A percentile compares a stretch with the other conserved stretches of the same genome.
These are phyloP conservation scores for Chenopodium berlandieri DNA, from an alignment of 148 eudicot species.

Conservation along the genomic window DNA sequence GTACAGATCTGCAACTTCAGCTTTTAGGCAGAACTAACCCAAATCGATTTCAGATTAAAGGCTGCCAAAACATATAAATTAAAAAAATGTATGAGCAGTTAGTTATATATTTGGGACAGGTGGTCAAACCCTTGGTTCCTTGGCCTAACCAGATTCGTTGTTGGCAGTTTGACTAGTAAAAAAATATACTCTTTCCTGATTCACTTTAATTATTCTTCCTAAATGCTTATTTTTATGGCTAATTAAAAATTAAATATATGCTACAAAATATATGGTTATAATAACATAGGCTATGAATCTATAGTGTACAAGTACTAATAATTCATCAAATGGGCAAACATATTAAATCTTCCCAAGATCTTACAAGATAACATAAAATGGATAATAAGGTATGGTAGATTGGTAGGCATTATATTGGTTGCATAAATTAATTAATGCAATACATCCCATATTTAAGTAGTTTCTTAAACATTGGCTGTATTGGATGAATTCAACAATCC, in stretches of 20 bases:
- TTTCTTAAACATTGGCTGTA: not conserved
- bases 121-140: conserved; percentile 21
- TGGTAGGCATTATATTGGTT: not conserved
- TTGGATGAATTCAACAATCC: not conserved
- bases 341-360: conserved; percentile 14
- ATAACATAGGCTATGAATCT: not conserved
- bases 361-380: not conserved
- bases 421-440: not conserved
- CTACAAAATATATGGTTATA: not conserved
- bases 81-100: not conserved
- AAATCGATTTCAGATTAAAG: not conserved
- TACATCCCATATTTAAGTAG: not conserved
- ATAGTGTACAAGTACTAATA: not conserved
- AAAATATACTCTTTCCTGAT: not conserved
- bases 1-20: conserved; percentile 1
- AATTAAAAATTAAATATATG: not conserved
- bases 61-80: not conserved
- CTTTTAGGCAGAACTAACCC: conserved; percentile 24
- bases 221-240: not conserved
- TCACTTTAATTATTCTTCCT: not conserved
- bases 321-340: not conserved
- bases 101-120: conserved; percentile 18
- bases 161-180: conserved; percentile 11
- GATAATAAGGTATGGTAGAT: not conserved
- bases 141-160: conserved; percentile 22